Percentiles rank a stretch among this genome's conserved stretches.
phyloP scores from a whole-genome alignment of 2,329 filamentous ascomycete genomes.

The Fusarium avenaceum region DNA sequence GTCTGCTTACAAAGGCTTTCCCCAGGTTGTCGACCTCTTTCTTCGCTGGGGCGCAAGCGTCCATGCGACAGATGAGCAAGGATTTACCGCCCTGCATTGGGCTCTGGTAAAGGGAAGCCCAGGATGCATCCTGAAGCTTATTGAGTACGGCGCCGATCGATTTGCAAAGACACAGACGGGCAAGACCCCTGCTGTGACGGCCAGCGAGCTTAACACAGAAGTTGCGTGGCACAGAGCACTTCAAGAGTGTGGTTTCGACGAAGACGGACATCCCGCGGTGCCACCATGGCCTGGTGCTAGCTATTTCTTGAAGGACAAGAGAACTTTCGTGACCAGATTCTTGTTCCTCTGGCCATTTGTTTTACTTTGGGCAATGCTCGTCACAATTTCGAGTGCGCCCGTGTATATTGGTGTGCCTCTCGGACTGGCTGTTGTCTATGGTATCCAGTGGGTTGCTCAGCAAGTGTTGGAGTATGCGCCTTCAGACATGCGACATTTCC shows the following conservation, averaged over 20 bases:
- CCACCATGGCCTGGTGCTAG: constrained; percentile 80
- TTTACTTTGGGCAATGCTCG: constrained; percentile 78
- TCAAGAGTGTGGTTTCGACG: constrained; percentile 84
- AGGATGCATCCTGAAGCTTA: constrained; percentile 89
- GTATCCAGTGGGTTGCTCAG: constrained; percentile 81
- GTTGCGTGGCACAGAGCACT: constrained; percentile 86
- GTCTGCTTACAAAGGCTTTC: constrained; percentile 98
- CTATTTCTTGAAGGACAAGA: constrained; percentile 80
- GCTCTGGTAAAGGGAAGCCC: constrained; percentile 93
- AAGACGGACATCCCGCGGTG: constrained; percentile 78
- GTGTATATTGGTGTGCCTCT: constrained; percentile 83
- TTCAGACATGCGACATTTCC: constrained; percentile 87
- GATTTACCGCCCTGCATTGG: constrained; percentile 96
- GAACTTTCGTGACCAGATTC: constrained; percentile 84
- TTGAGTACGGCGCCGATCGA: constrained; percentile 95
- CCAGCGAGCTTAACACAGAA: constrained; percentile 89
- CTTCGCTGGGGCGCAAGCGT: constrained; percentile 96
- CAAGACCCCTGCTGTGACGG: constrained; percentile 89
- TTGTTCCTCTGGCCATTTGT: constrained; percentile 91
- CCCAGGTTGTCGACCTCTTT: constrained; percentile 91
- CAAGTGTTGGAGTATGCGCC: constrained; percentile 86
- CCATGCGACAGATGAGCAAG: constrained; percentile 89
- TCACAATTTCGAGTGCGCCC: constrained; percentile 79
- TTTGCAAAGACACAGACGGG: constrained; percentile 91
- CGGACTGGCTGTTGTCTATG: constrained; percentile 74